These are phyloP conservation scores for Pseudonectria buxi DNA, from an alignment of 2,329 filamentous ascomycete genomes.

Conservation along the genomic window DNA sequence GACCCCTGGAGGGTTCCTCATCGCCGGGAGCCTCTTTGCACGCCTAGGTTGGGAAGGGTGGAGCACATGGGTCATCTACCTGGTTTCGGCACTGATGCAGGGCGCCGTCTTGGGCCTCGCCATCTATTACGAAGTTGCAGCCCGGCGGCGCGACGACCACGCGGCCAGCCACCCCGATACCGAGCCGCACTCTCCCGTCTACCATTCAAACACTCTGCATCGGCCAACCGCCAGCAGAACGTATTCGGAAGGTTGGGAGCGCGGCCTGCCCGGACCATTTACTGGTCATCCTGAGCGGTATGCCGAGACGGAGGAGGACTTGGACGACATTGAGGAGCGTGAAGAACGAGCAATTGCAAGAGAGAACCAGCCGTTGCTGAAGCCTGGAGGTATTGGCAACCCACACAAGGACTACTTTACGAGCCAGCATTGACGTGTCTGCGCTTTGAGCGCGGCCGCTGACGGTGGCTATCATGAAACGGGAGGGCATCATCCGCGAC, in stretches of 20 bases:
- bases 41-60: conserved; percentile 77
- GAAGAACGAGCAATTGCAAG: conserved; percentile 44
- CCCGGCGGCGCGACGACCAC: conserved; percentile 27
- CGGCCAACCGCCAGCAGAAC: conserved; percentile 36
- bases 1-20: conserved; percentile 85
- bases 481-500: no score
- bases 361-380: conserved; percentile 45
- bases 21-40: conserved; percentile 74
- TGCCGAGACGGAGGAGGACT: conserved; percentile 44
- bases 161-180: conserved; percentile 16
- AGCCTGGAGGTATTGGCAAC: conserved; percentile 44
- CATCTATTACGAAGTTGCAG: conserved; percentile 62
- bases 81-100: conserved; percentile 81
- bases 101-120: conserved; percentile 74
- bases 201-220: conserved; percentile 21
- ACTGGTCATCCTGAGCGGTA: conserved; percentile 47
- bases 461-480: background rate
- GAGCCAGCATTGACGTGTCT: conserved; percentile 15
- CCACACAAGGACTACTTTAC: conserved; percentile 35
- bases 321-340: conserved; percentile 43
- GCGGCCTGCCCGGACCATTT: conserved; percentile 43
- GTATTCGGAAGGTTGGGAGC: conserved; percentile 45
- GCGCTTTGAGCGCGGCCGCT: background rate
- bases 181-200: conserved; percentile 22
- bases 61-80: conserved; percentile 92